Evolutionary conservation across 208 protist species (phyloP).

Genomic region (Trypanosoma scelopori): DNA sequence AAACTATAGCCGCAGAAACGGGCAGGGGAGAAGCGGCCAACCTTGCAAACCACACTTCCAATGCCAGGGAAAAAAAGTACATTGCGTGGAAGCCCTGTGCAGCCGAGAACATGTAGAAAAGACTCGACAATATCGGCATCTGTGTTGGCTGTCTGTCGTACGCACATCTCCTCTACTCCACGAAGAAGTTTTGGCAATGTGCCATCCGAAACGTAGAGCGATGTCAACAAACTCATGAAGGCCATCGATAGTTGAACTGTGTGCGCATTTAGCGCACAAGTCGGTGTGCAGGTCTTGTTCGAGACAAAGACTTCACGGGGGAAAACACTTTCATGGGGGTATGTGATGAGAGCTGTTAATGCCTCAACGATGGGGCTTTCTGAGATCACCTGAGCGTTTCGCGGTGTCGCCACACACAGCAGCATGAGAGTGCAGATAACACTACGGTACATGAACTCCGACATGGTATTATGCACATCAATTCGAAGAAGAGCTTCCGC

Average conservation of each 20-base stretch:
- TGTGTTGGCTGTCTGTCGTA: constrained; percentile 42
- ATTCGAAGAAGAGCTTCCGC: constrained; percentile 51
- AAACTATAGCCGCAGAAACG: constrained; percentile 79
- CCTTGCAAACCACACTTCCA: constrained; percentile 54
- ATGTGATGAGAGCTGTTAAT: constrained; percentile 60
- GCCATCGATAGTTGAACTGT: constrained; percentile 65
- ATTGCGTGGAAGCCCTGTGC: constrained; percentile 36
- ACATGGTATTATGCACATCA: constrained; percentile 41
- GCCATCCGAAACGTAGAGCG: constrained; percentile 41
- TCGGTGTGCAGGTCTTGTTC: constrained; percentile 22
- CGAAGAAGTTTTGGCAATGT: constrained; percentile 45
- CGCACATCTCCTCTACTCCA: constrained; percentile 57
- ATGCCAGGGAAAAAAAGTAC: constrained; percentile 71
- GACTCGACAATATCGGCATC: constrained; percentile 77
- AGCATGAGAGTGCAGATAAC: constrained; percentile 63
- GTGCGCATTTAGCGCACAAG: constrained; percentile 49
- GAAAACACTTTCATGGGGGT: constrained; percentile 65
- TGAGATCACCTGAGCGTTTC: constrained; percentile 52
- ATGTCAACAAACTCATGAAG: constrained; percentile 59
- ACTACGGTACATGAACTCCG: constrained; percentile 69
- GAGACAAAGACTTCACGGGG: constrained; percentile 21
- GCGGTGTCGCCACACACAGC: constrained; percentile 65
- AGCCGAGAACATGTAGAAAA: constrained; percentile 62
- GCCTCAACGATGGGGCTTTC: constrained; percentile 48
- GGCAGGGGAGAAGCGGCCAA: constrained; percentile 23